Evolutionary conservation across 331 rosid genomes (phyloP).

Genomic region (Saraca asoca): DNA sequence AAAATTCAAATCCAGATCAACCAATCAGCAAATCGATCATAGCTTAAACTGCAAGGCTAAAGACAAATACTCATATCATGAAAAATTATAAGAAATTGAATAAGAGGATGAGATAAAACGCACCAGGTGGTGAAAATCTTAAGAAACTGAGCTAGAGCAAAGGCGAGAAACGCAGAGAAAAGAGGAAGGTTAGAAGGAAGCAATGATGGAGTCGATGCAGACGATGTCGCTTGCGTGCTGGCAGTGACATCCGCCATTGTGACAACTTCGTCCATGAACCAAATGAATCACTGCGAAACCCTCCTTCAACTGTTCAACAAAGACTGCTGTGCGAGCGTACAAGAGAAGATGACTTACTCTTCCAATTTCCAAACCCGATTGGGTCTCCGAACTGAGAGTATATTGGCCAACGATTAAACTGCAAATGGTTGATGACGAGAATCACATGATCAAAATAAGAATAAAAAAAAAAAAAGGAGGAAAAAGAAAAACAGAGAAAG

Average conservation of each 20-base stretch:
- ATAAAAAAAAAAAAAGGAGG: too few relatives aligned
- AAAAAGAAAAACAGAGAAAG: too few relatives aligned
- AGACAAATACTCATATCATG: not conserved
- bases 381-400: too few relatives aligned
- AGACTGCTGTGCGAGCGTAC: too few relatives aligned
- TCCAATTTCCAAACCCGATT: too few relatives aligned
- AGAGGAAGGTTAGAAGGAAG: conserved; percentile 60
- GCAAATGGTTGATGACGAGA: too few relatives aligned
- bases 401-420: too few relatives aligned
- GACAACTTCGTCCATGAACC: conserved; percentile 52
- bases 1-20: conserved; percentile 7
- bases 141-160: conserved; percentile 81
- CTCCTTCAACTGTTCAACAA: not conserved
- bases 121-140: conserved; percentile 92
- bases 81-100: not conserved
- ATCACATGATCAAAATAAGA: too few relatives aligned
- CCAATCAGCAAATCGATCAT: not conserved
- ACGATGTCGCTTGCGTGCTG: conserved; percentile 32
- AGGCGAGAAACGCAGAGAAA: conserved; percentile 64
- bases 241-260: conserved; percentile 55
- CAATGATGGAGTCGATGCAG: conserved; percentile 16
- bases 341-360: too few relatives aligned
- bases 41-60: not conserved
- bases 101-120: conserved; percentile 1
- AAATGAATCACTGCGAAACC: too few relatives aligned